Base-by-base conservation (phyloP, 257 asterid genomes). In the Fraxinus americana region DNA sequence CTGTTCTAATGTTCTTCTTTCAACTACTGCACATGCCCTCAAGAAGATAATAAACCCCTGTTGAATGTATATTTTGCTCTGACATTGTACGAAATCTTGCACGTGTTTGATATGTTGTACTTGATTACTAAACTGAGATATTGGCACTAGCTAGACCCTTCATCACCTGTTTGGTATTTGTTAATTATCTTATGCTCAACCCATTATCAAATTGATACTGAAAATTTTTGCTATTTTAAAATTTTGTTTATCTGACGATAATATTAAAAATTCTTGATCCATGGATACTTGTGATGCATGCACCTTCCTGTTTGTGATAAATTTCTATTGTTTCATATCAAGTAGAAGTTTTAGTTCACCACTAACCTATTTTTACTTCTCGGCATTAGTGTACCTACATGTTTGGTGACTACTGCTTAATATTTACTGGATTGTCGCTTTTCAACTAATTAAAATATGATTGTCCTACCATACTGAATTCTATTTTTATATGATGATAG, bases 401-500 rank as follows among this genome's bases (percentile, higher is more conserved):
- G 34, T 21, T 5, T 76, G 32, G 27, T 67, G 59, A 41, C 34
- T 59, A 39, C 69, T 83, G 50, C 59, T 80, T 63, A 52, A 67
- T 2, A 50, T 57, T 48, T 67, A 67, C 73, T 71, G 71, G 34
- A 17, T 43, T 72, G 30, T 76, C 23, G 36, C 66, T 29, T 52
- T 72, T 32, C 57, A 29, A 70, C 30, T 77, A 57, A 14, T 45
- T 21, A n/a, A 27, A 13, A 57, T 41, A 67, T 78, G 12, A 14
- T 34, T 29, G 27, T 21, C 61, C 75, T 73, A 45, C 35, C 12
- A 48, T 32, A 38, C 75, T 63, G 39, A 82, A 54, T 72, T 72
- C 7, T 79, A 54, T 67, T 72, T 71, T 81, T n/a, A 12, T 73
- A 52, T 78, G 74, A 66, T 71, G 38, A 78, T 81, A 96, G 99